Evolutionary conservation across 768 basidiomycete genomes (phyloP), one percentile per base, ranked within the genome.

Genomic region (Candolleomyces efflorescens): DNA sequence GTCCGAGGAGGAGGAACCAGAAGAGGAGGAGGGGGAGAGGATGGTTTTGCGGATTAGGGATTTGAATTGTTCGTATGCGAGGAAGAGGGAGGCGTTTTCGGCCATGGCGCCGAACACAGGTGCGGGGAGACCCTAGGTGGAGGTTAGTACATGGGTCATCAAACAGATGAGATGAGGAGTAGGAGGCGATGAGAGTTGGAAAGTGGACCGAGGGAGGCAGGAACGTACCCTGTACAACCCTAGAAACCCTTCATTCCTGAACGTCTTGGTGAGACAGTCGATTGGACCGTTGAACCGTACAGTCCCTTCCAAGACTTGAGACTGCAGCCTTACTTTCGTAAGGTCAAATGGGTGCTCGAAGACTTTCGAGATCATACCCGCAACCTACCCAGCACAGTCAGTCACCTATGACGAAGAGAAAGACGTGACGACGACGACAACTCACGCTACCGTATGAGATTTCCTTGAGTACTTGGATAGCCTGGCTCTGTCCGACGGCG

Each of bases 321-420:
- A 82, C 73, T 96, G 94, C 13, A 97, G 76, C 51, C 92, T 83
- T 59, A 98, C 94, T 74, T 95, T 95, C 61, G 91, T 89, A 38
- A 96, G 80, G 74, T 96, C 94, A 65, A 94, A 94, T 2, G 94
- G 94, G 66, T 94, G 92, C 73, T 94, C 94, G 62, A 95, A 88
- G 6, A 94, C 78, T 72, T 93, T 92, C 20, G 92, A 88, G 11
- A 82, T 79, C 78, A 94, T 91, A 11, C 93, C 92, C 52, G 93
- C 90, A 22, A 82, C 68, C 90, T 90, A 54, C n/a, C 18, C 22
- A 12, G 1, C 6, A 22, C 24, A 36, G 3, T 51, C 24, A 32
- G 22, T 2, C 15, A 41, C 23, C 13, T 15, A 13, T n/a, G 6
- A 47, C 44, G 22, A 23, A 36, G 48, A 22, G 39, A 39, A 9